These are phyloP conservation scores for Berkeleyomyces rouxiae DNA, from an alignment of 2,329 filamentous ascomycete species.

Conservation along the genomic window DNA sequence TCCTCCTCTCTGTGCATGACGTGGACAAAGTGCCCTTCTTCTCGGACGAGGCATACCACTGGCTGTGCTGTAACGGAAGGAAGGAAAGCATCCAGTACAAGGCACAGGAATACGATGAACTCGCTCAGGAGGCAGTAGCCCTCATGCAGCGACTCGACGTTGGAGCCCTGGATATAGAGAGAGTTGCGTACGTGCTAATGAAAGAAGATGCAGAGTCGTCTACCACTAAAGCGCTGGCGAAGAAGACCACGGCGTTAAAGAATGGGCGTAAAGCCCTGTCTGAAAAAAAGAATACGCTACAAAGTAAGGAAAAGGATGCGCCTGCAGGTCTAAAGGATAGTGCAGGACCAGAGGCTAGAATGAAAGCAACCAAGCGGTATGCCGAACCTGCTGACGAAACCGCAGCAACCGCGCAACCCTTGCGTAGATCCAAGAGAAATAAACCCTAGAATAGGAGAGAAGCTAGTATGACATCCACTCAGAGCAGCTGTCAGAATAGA, in stretches of 20 bases:
- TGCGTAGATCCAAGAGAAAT: conserved; percentile 10
- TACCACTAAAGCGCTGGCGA: not conserved
- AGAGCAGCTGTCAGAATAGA: no score
- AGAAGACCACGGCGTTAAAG: conserved; percentile 11
- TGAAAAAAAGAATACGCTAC: conserved; percentile 8
- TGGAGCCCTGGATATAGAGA: conserved; percentile 47
- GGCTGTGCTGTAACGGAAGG: conserved; percentile 42
- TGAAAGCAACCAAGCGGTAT: not conserved
- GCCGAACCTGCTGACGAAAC: not conserved
- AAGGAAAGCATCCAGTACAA: conserved; percentile 49
- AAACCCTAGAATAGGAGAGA: not conserved
- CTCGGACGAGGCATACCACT: conserved; percentile 62
- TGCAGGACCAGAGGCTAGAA: not conserved
- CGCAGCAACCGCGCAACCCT: not conserved
- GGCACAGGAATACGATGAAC: conserved; percentile 45
- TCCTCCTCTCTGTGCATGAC: conserved; percentile 51
- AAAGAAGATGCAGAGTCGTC: not conserved
- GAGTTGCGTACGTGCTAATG: conserved; percentile 45
- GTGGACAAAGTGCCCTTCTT: conserved; percentile 52
- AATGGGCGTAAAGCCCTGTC: conserved; percentile 1
- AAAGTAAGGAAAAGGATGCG: not conserved
- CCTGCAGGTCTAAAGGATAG: not conserved
- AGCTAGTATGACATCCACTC: no score
- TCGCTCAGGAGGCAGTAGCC: conserved; percentile 29
- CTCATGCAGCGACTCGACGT: conserved; percentile 35